Base-by-base conservation (phyloP, 1,284 basidiomycete genomes). In the Trametes pubescens region DNA sequence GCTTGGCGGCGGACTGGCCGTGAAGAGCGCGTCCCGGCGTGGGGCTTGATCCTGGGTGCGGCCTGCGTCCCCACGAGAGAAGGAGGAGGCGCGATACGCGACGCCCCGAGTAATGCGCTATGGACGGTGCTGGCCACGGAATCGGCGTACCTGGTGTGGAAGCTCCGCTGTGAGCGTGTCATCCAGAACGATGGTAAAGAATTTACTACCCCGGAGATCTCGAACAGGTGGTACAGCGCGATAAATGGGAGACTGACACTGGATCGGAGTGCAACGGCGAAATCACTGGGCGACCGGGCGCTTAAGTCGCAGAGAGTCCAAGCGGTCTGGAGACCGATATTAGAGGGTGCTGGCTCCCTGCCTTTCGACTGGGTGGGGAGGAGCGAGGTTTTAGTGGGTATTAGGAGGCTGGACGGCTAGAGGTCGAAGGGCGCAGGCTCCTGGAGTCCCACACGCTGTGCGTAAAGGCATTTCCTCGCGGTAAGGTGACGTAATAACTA, bases 391-490 rank as follows among this genome's bases (percentile, higher is more conserved):
- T 43, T 43, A 43, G 40, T 47, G 46, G 46, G 46, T 47, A 47
- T 47, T 13, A 47, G 26, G 46, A 2, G 46, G 9, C 8, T 4
- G 46, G 24, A 24, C 21, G 44, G 18, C 18, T 46, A 10, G 22
- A 44, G 6, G 5, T 21, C 43, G n/a, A n/a, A n/a, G n/a, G n/a
- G n/a, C n/a, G n/a, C n/a, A n/a, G n/a, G n/a, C n/a, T n/a, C 26
- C 46, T 47, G 8, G 46, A 47, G 46, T 47, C 46, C 46, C 46
- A 47, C 46, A 47, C 46, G 22, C 1, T 10, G 46, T 47, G 46
- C 46, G 46, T 47, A 47, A 47, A 24, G 9, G 46, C 46, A 47
- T 47, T 47, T 47, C 46, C 46, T 47, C 22, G 46, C 22, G 46
- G 46, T 47, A 47, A 38, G 37, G 11, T 11, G 37, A 35, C 7